Evolutionary conservation across 116 monocot species (phyloP).

Genomic region (Dioscorea cayenensis): DNA sequence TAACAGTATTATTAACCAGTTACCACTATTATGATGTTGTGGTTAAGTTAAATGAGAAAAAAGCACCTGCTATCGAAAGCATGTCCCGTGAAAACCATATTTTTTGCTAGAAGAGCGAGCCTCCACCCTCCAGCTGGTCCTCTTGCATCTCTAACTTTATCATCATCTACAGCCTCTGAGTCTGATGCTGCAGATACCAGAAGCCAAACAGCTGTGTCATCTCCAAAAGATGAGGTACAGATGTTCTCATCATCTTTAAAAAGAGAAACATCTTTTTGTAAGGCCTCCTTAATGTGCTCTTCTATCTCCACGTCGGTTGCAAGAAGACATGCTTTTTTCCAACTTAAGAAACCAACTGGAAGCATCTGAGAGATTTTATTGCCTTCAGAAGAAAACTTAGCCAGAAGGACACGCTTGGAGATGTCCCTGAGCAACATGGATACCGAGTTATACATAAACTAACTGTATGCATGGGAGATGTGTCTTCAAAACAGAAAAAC

Average conservation of each 20-base stretch:
- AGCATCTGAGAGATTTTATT: constrained; percentile 39
- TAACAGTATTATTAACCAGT: too few relatives aligned
- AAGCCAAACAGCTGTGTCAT: constrained; percentile 60
- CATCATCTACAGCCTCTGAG: constrained; percentile 18
- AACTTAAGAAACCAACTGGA: constrained; percentile 56
- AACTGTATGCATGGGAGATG: not conserved
- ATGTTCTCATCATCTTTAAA: constrained; percentile 9
- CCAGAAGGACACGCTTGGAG: constrained; percentile 32
- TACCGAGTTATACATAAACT: not conserved
- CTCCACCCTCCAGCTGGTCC: constrained; percentile 47
- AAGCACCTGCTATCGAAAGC: constrained; percentile 61
- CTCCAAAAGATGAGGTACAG: constrained; percentile 5
- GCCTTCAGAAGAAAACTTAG: constrained; percentile 50
- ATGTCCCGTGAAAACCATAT: constrained; percentile 39
- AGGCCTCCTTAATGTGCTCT: constrained; percentile 15
- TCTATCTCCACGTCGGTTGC: constrained; percentile 6
- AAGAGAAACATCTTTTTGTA: constrained; percentile 2
- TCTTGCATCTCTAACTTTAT: constrained; percentile 8
- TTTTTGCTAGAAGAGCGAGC: constrained; percentile 45
- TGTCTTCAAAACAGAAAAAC: not conserved
- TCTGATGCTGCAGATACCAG: constrained; percentile 48
- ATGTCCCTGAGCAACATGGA: constrained; percentile 47
- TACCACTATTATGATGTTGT: too few relatives aligned
- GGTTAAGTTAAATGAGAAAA: not conserved
- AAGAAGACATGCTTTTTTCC: constrained; percentile 16